Evolutionary conservation across 345 rosid genomes (phyloP), one percentile per base, ranked within the genome.

Genomic region (Anastatica hierochuntica): DNA sequence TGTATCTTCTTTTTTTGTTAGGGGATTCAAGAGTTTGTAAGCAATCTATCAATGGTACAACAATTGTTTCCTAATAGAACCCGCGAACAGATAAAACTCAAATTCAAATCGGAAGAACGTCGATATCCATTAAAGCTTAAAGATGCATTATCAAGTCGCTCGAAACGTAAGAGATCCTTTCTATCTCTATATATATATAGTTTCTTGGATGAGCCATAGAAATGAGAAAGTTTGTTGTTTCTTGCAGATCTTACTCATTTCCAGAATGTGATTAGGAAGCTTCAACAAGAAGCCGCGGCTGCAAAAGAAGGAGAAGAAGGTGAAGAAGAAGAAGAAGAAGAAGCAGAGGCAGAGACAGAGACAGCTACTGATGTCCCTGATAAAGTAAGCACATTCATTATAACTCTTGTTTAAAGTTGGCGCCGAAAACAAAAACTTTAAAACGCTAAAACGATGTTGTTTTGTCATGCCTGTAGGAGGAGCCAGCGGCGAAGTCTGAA

Each of bases 101-200:
- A 90, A 54, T 80, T 35, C 60, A 82, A 86, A 72, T 72, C 72
- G 68, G 97, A 90, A 76, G 94, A 83, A 72, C 90, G 88, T 2
- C 52, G 74, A 37, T 60, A 68, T 37, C 94, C 88, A 24, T 31
- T 77, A 61, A 70, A 72, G 74, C 70, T 90, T 29, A 59, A 62
- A 21, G 94, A 80, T 49, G 83, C 97, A 40, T 60, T 77, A 54
- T 58, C 57, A 15, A 77, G 48, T 47, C 94, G 83, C 30, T 30
- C 79, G 2, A 80, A 76, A 58, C 72, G 97, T 82, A 44, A 68
- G 42, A 37, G 21, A 31, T 44, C 9, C 4, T 38, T 14, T 21
- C 43, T 16, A 10, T 63, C n/a, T n/a, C n/a, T n/a, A n/a, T n/a
- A n/a, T n/a, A n/a, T 60, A 1, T 11, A 15, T 34, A 17, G 16